A percentile compares a stretch with the other conserved stretches of the same genome.
Evolutionary conservation across 2,329 filamentous ascomycete species (phyloP).

Genomic region (Fusarium neocosmosporiellum): DNA sequence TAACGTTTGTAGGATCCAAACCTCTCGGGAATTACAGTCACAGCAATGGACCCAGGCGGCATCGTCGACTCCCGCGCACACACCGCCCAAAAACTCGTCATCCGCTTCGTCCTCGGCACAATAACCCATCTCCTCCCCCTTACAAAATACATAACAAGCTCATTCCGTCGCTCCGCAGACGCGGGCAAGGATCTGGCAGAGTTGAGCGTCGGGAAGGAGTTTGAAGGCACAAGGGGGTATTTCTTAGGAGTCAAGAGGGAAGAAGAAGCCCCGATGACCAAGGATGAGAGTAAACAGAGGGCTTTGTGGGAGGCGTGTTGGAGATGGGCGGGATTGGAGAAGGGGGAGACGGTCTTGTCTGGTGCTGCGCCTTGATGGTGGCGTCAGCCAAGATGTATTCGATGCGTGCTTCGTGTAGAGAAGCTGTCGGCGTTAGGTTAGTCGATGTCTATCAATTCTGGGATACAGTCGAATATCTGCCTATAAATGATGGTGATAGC

Average conservation of each 20-base stretch:
- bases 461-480: background rate
- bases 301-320: constrained; percentile 33
- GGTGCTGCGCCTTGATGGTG: constrained; percentile 2
- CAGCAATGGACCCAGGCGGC: constrained; percentile 38
- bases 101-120: background rate
- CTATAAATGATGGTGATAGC: background rate
- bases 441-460: background rate
- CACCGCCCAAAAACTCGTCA: constrained; percentile 9
- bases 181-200: constrained; percentile 27
- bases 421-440: background rate
- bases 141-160: constrained; percentile 9
- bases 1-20: constrained; percentile 14
- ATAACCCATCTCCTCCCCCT: constrained; percentile 8
- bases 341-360: constrained; percentile 22
- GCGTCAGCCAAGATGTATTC: background rate
- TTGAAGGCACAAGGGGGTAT: constrained; percentile 15
- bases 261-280: background rate
- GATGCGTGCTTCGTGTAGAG: background rate
- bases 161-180: constrained; percentile 18
- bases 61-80: constrained; percentile 38
- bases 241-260: constrained; percentile 1
- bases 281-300: background rate
- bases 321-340: constrained; percentile 22
- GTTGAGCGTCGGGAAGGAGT: constrained; percentile 20
- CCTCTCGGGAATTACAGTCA: constrained; percentile 32